Conservation (phyloP, 2,329 filamentous ascomycete genomes). For the Sporothrix luriei region DNA sequence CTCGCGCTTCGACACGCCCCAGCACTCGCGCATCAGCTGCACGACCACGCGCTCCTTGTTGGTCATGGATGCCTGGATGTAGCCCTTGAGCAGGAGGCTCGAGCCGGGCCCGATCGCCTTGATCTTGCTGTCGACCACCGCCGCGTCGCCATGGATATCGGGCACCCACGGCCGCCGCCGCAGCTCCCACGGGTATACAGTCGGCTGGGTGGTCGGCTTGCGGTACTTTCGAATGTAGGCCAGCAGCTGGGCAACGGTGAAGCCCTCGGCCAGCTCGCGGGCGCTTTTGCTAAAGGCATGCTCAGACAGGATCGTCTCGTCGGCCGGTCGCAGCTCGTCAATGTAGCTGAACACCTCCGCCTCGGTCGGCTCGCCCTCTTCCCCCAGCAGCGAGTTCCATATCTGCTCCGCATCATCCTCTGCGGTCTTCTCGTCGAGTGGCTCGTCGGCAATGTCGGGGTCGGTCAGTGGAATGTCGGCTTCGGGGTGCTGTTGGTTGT, state of each 20-base stretch:
- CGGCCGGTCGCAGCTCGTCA: constrained; percentile 51
- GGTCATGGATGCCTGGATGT: constrained; percentile 31
- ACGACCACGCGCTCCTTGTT: constrained; percentile 49
- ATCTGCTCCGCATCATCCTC: constrained; percentile 26
- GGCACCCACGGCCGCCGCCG: constrained; percentile 50
- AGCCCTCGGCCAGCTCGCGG: constrained; percentile 49
- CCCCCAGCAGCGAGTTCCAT: constrained; percentile 27
- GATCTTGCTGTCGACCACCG: not conserved
- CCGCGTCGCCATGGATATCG: constrained; percentile 36
- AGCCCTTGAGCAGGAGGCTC: constrained; percentile 30
- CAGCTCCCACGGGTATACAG: constrained; percentile 46
- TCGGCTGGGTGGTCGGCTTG: not conserved
- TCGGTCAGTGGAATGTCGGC: not conserved
- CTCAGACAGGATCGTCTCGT: constrained; percentile 45
- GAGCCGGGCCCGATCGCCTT: constrained; percentile 30
- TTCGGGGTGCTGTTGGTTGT: not conserved
- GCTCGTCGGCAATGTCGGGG: not conserved
- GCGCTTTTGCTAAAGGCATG: constrained; percentile 49
- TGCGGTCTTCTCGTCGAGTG: constrained; percentile 5
- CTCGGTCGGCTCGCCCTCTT: constrained; percentile 36
- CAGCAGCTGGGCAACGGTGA: constrained; percentile 51
- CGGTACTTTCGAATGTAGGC: constrained; percentile 45
- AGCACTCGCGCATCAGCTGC: constrained; percentile 52
- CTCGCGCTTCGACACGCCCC: constrained; percentile 55
- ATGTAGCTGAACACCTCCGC: constrained; percentile 52